These are phyloP conservation scores for Penicillium desertorum DNA, from an alignment of 495 filamentous ascomycete genomes.

Conservation along the genomic window DNA sequence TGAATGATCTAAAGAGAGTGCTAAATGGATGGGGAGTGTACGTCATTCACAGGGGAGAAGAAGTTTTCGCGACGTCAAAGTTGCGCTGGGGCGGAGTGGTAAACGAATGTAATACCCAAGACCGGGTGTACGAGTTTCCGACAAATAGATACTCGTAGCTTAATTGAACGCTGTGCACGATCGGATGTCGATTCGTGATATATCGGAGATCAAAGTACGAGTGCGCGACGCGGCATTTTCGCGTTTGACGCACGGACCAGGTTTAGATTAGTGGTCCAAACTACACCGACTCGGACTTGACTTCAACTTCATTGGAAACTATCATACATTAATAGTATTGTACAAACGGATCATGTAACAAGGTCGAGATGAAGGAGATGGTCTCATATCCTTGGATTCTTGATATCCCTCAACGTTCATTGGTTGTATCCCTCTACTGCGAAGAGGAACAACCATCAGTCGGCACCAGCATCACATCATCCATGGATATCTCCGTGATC, in stretches of 20 bases:
- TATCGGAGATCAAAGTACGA: neutral
- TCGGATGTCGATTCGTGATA: neutral
- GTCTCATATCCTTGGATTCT: neutral
- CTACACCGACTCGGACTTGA: neutral
- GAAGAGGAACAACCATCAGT: constrained; percentile 1
- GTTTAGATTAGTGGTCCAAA: constrained; percentile 25
- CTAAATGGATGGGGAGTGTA: constrained; percentile 11
- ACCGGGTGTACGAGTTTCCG: neutral
- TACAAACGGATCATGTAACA: neutral
- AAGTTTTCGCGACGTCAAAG: constrained; percentile 6
- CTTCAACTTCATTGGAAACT: neutral
- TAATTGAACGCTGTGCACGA: neutral
- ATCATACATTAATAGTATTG: neutral
- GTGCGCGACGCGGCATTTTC: constrained; percentile 29
- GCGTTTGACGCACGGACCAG: constrained; percentile 37
- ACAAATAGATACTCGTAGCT: neutral
- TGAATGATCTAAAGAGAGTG: neutral
- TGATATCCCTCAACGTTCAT: neutral
- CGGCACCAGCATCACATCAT: constrained; percentile 4
- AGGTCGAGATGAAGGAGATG: neutral
- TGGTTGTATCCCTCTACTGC: neutral
- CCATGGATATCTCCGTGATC: neutral
- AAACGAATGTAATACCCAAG: neutral
- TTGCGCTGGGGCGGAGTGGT: neutral
- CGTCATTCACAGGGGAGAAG: constrained; percentile 25